Conservation (phyloP, 2,329 filamentous ascomycete genomes). For the Chaetomiaceae sp. region DNA sequence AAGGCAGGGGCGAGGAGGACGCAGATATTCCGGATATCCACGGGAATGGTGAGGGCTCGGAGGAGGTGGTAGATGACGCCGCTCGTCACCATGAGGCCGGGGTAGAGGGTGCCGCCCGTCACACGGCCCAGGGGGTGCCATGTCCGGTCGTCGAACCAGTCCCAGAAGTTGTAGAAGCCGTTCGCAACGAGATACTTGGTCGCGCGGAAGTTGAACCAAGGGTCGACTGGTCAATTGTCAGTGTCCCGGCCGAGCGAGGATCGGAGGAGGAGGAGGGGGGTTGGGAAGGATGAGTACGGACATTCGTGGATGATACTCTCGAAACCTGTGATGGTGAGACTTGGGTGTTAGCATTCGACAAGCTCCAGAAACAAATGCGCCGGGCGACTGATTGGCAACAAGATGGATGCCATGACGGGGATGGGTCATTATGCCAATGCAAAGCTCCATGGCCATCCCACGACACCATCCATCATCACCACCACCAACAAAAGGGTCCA, state of each 20-base stretch:
- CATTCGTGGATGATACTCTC: constrained; percentile 99
- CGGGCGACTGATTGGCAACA: background rate
- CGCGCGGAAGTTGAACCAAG: constrained; percentile 99
- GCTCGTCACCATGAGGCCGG: constrained; percentile 98
- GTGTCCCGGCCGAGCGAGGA: constrained; percentile 4
- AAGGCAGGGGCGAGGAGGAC: constrained; percentile 92
- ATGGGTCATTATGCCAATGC: too few relatives aligned
- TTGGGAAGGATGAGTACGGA: constrained; percentile 54
- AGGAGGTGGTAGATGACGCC: constrained; percentile 94
- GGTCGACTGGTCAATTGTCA: constrained; percentile 66
- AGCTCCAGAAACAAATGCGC: background rate
- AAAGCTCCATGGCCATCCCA: too few relatives aligned
- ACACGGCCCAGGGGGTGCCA: constrained; percentile 98
- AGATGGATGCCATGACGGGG: background rate
- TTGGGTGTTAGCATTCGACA: constrained; percentile 31
- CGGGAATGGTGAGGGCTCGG: constrained; percentile 79
- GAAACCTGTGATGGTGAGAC: constrained; percentile 57
- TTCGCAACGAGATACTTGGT: constrained; percentile 96
- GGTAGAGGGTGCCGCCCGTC: constrained; percentile 97
- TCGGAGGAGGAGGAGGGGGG: constrained; percentile 8
- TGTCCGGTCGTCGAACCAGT: constrained; percentile 99
- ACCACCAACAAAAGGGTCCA: background rate
- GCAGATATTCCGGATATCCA: constrained; percentile 98
- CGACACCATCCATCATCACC: background rate
- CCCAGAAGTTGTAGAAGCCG: constrained; percentile 99